Conservation (phyloP, 352 stramenopile genomes). For the Pythium pectinolyticum region DNA sequence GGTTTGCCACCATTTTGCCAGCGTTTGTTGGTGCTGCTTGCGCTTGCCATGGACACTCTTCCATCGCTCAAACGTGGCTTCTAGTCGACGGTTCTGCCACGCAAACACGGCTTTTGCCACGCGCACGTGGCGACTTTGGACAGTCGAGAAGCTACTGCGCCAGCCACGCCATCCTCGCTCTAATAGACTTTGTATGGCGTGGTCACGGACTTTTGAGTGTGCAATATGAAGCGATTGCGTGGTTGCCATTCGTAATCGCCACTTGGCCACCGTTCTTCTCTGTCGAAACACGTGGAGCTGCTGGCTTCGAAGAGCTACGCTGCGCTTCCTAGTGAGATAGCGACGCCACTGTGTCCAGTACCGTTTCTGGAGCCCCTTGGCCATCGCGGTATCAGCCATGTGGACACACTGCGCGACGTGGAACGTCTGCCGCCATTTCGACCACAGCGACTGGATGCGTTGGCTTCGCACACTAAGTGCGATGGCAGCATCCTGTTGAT, state of each 20-base stretch:
- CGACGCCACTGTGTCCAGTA: background rate
- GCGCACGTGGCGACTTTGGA: background rate
- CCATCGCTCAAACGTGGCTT: constrained; percentile 11
- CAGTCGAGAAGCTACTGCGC: background rate
- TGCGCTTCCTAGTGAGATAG: background rate
- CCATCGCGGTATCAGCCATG: constrained; percentile 9
- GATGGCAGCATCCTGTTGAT: background rate
- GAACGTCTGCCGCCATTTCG: constrained; percentile 10
- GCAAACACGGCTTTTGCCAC: background rate
- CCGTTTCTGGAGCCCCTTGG: background rate
- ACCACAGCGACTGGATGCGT: background rate
- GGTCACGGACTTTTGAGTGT: background rate
- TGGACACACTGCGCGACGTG: constrained; percentile 16
- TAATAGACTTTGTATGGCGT: background rate
- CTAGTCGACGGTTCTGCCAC: constrained; percentile 14
- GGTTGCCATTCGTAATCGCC: background rate
- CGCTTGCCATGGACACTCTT: background rate
- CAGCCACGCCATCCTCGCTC: constrained; percentile 6
- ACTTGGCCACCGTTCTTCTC: background rate
- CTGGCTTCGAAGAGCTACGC: background rate
- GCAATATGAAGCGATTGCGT: background rate
- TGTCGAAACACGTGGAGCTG: background rate
- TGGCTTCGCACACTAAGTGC: background rate
- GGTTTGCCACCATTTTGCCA: background rate
- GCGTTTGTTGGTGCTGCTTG: background rate